Evolutionary conservation across 2,329 filamentous ascomycete species (phyloP), one percentile per base, ranked within the genome.

Genomic region (Fusarium camptoceras): DNA sequence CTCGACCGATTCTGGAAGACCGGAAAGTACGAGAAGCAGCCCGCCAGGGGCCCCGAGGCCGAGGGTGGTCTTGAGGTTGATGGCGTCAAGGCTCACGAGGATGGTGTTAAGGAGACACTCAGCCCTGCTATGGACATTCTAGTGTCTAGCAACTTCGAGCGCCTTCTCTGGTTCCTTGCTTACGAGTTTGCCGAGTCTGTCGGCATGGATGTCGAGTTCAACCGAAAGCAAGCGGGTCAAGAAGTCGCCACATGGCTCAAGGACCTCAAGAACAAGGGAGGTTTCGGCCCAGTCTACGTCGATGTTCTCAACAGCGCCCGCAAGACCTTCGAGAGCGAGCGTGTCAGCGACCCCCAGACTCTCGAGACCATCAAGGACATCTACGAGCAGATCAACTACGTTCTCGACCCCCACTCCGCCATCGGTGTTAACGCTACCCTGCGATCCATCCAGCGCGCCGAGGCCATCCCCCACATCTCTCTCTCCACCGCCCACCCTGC

Each of bases 121-220:
- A 94, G 92, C 73, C 96, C 96, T 0, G 96, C 96, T 47, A 98
- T 99, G 96, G 96, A 99, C 80, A 98, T 98, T 71, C 86, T 98
- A 6, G 94, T 98, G 15, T 95, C 92, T 25, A 96, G 92, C 79
- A 99, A 99, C 84, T 98, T 99, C 78, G 96, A 99, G 85, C 89
- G 96, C 31, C 86, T 99, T 8, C 86, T 99, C 14, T 98, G 95
- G 95, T 98, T 93, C 85, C 85, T 98, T 28, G 91, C 94, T 3
- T 93, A 93, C 81, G 87, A 92, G 73, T 91, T 90, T 65, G 89
- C 88, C 20, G 77, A 83, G 9, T 83, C 79, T 15, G 84, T 85
- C 6, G 87, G 87, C 53, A 88, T 90, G 85, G 87, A 91, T 73
- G 86, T 89, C 56, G 83, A 86, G 70, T 91, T 87, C 84, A 90